Evolutionary conservation across 2,329 filamentous ascomycete genomes (phyloP), one percentile per base, ranked within the genome.

Genomic region (Coniochaeta pulveracea): DNA sequence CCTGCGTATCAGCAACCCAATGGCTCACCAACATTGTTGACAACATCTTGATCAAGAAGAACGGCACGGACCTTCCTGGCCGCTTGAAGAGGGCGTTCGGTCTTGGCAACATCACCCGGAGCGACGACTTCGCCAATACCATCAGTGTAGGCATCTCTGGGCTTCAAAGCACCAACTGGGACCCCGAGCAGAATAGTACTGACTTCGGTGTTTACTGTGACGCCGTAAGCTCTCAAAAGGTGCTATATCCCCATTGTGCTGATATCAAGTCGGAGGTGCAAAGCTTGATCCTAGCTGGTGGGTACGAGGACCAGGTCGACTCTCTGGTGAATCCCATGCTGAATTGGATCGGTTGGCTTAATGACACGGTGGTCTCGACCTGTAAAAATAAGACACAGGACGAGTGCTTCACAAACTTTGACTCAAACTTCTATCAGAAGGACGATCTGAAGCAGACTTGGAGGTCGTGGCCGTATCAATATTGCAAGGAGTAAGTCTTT

Each of bases 1-100:
- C 72, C 19, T 91, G 85, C 48, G 67, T 86, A 22, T 56, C 61
- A 1, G 66, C 67, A 2, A 78, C 76, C 0, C 75, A 81, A 47
- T 76, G 61, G 39, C 46, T 73, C 9, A 67, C 63, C 1, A 51
- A 66, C 27, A 49, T 68, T 5, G 49, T 72, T 15, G 70, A 75
- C 47, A 63, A 57, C 26, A 65, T 72, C 22, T 56, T 73, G 3
- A 52, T 67, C 10, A 51, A 55, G 22, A 51, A 57, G 37, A 45
- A 53, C 3, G 48, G 54, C 15, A 41, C 46, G 15, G 46, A 55
- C 3, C 54, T 71, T 19, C 77, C 59, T 7, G 44, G 53, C 30
- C 45, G 55, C 6, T 48, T 64, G 9, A 63, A 64, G 44, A 39
- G 42, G 3, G 47, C 56, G 0, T 74, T 73, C 33, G 66, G 64